Evolutionary conservation across 106 monocot genomes (phyloP), one percentile per base, ranked within the genome.

Genomic region (Apostasia shenzhenica): DNA sequence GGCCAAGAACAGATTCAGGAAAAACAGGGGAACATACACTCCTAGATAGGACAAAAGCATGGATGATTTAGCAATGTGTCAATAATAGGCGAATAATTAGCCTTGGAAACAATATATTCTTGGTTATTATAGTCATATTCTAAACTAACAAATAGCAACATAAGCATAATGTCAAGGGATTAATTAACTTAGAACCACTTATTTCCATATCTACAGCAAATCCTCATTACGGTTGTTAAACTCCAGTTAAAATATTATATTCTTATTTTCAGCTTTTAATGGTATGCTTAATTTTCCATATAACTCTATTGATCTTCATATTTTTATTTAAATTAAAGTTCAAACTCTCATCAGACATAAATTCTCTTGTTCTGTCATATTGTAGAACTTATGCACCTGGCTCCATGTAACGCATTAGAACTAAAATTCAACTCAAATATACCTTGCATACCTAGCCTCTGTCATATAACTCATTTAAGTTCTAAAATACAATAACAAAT

Each of bases 31-130:
- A 61, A 6, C 61, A 61, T 61, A 61, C 26, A 61, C 10, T 43
- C 6, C 43, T 61, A 44, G 13, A 61, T 62, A 62, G 13, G 14
- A 13, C 48, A 65, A 65, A 65, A 45, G 62, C 14, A 65, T 43
- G 26, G 6, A 65, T 48, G 6, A 48, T 45, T 65, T 48, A 65
- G 48, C 8, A 10, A 49, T 48, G n/a, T 43, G 61, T 6, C 44
- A 48, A 5, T 5, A 48, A 14, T 47, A 14, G 13, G 45, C 13
- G 11, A 62, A 45, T 45, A 62, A 62, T 40, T 40, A 9, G 41
- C 7, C 59, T 41, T 40, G 12, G 45, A 62, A 62, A 14, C 7
- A 62, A 26, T 12, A n/a, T 13, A 62, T 11, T 44, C 12, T 8
- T 13, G 5, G 5, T 62, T 1, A 8, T 1, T 39, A n/a, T 8